phyloP scores from a whole-genome alignment of 257 asterid genomes.

The Knoxia roxburghii region DNA sequence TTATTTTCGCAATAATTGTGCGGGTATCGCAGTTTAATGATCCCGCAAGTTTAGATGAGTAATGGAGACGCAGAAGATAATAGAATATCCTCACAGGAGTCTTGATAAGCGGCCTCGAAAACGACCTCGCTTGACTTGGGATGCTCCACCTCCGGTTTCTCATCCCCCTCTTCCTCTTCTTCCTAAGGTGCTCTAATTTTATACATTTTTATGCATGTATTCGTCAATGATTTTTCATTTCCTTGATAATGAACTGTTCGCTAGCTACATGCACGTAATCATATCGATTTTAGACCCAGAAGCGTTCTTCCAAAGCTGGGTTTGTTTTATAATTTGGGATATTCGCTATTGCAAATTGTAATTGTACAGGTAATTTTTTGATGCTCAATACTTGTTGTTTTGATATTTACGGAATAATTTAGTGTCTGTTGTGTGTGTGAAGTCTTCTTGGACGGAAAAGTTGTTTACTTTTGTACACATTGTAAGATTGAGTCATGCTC shows the following conservation, averaged over 20 bases:
- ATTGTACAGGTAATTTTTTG: no score
- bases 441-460: neutral
- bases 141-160: constrained; percentile 40
- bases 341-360: no score
- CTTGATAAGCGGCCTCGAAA: constrained; percentile 71
- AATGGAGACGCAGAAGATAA: constrained; percentile 67
- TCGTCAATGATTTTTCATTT: neutral
- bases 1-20: neutral
- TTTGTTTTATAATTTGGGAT: neutral
- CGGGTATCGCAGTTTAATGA: neutral
- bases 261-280: neutral
- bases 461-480: neutral
- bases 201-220: neutral
- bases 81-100: constrained; percentile 52
- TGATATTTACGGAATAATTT: no score
- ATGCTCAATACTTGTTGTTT: no score
- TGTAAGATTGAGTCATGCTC: neutral
- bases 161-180: constrained; percentile 40
- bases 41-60: constrained; percentile 1
- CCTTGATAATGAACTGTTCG: neutral
- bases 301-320: neutral
- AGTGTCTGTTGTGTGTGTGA: neutral
- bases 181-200: constrained; percentile 22
- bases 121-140: constrained; percentile 80
- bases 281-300: neutral